These are phyloP conservation scores for Plicaturopsis crispa DNA, from an alignment of 768 basidiomycete genomes.

Conservation along the genomic window DNA sequence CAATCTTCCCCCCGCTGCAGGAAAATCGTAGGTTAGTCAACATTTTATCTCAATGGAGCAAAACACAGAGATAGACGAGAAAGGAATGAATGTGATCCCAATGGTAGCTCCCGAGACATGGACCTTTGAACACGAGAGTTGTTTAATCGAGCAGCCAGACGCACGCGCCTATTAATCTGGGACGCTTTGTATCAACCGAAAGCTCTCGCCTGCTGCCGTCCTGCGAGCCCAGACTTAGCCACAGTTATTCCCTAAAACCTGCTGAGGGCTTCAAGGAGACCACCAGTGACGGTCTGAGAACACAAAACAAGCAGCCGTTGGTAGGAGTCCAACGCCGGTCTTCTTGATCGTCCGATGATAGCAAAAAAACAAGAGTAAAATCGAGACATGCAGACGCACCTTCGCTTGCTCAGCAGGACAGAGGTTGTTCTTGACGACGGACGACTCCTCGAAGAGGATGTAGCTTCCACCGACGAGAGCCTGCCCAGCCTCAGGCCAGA, in stretches of 20 bases:
- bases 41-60: conserved; percentile 5
- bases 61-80: conserved; percentile 8
- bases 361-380: conserved; percentile 3
- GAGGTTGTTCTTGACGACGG: conserved; percentile 46
- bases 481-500: conserved; percentile 70
- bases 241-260: conserved; percentile 34
- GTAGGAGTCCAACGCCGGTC: conserved; percentile 73
- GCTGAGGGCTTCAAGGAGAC: conserved; percentile 44
- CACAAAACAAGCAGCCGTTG: conserved; percentile 42
- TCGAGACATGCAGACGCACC: conserved; percentile 38
- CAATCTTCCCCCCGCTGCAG: conserved; percentile 54
- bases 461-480: conserved; percentile 90
- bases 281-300: conserved; percentile 12
- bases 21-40: conserved; percentile 13
- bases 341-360: conserved; percentile 83
- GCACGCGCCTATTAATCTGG: conserved; percentile 47
- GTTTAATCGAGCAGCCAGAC: conserved; percentile 59
- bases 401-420: conserved; percentile 34
- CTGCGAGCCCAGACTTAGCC: conserved; percentile 13
- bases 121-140: conserved; percentile 75
- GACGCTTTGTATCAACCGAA: conserved; percentile 95
- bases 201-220: conserved; percentile 28
- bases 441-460: conserved; percentile 63
- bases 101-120: conserved; percentile 83
- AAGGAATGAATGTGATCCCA: conserved; percentile 56